These are phyloP conservation scores for Aspergillus brasiliensis DNA, from an alignment of 2,329 filamentous ascomycete species.

Conservation along the genomic window DNA sequence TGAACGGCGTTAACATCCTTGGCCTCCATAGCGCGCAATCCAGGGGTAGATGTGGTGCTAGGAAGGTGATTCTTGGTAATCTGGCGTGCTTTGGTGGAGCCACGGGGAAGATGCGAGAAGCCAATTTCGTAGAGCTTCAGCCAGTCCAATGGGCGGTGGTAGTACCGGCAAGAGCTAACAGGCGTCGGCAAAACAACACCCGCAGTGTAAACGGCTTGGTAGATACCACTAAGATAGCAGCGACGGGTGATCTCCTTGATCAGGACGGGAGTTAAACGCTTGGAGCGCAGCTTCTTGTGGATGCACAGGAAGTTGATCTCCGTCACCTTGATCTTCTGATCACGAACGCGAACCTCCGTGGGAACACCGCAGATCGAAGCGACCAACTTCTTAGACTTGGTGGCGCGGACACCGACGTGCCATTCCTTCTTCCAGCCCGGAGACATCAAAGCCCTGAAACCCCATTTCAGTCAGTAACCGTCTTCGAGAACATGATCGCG, in stretches of 20 bases:
- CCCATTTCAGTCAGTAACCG: background rate
- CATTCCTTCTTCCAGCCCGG: conserved; percentile 93
- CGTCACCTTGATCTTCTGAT: conserved; percentile 72
- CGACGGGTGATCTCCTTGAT: conserved; percentile 97
- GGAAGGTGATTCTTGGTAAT: conserved; percentile 84
- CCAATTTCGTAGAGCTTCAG: conserved; percentile 92
- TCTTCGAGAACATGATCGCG: background rate
- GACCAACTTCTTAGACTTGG: conserved; percentile 81
- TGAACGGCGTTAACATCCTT: conserved; percentile 78
- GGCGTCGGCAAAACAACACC: conserved; percentile 89
- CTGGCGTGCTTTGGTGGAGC: conserved; percentile 83
- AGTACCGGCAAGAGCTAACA: conserved; percentile 92
- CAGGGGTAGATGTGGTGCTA: conserved; percentile 68
- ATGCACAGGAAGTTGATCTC: conserved; percentile 99
- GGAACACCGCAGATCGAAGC: conserved; percentile 96
- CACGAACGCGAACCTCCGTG: conserved; percentile 76
- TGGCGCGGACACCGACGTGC: conserved; percentile 90
- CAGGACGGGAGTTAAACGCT: conserved; percentile 87
- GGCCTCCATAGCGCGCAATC: conserved; percentile 76
- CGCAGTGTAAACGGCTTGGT: conserved; percentile 94
- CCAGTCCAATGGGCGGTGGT: conserved; percentile 92
- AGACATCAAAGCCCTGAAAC: conserved; percentile 81
- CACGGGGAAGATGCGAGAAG: conserved; percentile 83
- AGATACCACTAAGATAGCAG: conserved; percentile 83
- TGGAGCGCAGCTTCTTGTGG: conserved; percentile 94